Percentiles rank a stretch among this genome's conserved stretches.
phyloP scores from a whole-genome alignment of 495 filamentous ascomycete species.

The Neurospora sp. region DNA sequence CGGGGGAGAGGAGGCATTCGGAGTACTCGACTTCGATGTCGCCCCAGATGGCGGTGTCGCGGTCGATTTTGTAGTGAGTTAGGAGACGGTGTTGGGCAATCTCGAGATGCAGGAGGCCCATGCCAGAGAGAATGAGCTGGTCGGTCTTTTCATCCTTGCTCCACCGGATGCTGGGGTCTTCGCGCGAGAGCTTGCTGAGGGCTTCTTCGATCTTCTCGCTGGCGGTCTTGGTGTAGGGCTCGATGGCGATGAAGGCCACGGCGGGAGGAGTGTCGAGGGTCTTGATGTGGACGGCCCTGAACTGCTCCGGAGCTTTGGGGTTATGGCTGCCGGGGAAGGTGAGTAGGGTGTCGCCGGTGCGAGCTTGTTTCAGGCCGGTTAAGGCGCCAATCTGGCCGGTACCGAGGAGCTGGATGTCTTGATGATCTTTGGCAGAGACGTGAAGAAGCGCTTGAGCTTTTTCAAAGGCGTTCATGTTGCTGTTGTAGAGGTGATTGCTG shows the following conservation, averaged over 20 bases:
- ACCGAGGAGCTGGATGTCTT: slow-evolving; percentile 69
- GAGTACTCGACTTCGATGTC: slow-evolving; percentile 92
- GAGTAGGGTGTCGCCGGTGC: slow-evolving; percentile 89
- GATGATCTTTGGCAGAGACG: slow-evolving; percentile 84
- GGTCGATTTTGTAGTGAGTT: slow-evolving; percentile 77
- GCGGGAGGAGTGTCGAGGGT: slow-evolving; percentile 86
- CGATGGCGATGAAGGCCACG: slow-evolving; percentile 90
- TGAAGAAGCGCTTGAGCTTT: slow-evolving; percentile 71
- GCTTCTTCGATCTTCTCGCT: slow-evolving; percentile 69
- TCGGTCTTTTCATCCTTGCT: slow-evolving; percentile 80
- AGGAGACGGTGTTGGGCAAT: slow-evolving; percentile 83
- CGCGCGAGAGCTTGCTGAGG: slow-evolving; percentile 66
- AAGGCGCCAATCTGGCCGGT: slow-evolving; percentile 96
- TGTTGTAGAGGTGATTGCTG: slow-evolving; percentile 73
- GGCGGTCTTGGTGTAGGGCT: slow-evolving; percentile 68
- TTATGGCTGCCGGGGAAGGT: slow-evolving; percentile 47
- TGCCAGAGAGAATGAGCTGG: slow-evolving; percentile 85
- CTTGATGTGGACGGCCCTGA: slow-evolving; percentile 70
- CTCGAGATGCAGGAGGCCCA: slow-evolving; percentile 97
- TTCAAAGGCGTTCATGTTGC: slow-evolving; percentile 73
- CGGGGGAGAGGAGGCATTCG: slow-evolving; percentile 54
- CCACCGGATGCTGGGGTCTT: slow-evolving; percentile 90
- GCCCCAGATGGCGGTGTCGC: slow-evolving; percentile 61
- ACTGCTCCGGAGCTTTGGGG: slow-evolving; percentile 42
- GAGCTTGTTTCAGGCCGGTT: slow-evolving; percentile 74